Conservation (phyloP, 2,329 filamentous ascomycete species). For the Phialocephala subalpina region DNA sequence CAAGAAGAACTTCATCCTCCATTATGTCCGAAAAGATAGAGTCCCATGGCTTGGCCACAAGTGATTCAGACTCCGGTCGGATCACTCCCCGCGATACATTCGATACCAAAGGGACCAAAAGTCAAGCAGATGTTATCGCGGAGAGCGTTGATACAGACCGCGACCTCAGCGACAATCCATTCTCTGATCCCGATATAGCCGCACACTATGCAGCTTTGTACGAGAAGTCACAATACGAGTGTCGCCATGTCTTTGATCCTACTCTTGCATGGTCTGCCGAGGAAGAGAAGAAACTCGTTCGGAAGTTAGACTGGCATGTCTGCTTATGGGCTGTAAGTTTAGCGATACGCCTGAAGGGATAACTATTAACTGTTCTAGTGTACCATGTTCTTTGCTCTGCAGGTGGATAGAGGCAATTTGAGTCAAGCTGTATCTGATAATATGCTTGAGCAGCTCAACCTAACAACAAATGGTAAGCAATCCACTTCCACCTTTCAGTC, state of each 20-base stretch:
- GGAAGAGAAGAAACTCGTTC: conserved; percentile 39
- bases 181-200: conserved; percentile 37
- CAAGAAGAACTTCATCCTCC: neutral
- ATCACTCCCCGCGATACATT: neutral
- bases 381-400: conserved; percentile 67
- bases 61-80: neutral
- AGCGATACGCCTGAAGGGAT: neutral
- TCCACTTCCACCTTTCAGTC: neutral
- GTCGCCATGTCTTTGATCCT: conserved; percentile 38
- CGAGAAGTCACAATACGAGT: conserved; percentile 40
- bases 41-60: neutral
- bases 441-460: conserved; percentile 59
- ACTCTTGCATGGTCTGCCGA: conserved; percentile 35
- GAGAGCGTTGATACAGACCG: conserved; percentile 14
- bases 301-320: conserved; percentile 35
- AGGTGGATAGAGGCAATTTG: conserved; percentile 67
- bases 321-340: conserved; percentile 35
- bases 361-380: conserved; percentile 42
- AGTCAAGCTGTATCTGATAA: conserved; percentile 66
- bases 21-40: neutral
- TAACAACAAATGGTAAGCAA: conserved; percentile 48
- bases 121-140: neutral
- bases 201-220: conserved; percentile 35
- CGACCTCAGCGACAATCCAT: conserved; percentile 29
- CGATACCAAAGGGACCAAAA: neutral